Evolutionary conservation across 2,329 filamentous ascomycete genomes (phyloP).

Genomic region (Blumeria graminis): DNA sequence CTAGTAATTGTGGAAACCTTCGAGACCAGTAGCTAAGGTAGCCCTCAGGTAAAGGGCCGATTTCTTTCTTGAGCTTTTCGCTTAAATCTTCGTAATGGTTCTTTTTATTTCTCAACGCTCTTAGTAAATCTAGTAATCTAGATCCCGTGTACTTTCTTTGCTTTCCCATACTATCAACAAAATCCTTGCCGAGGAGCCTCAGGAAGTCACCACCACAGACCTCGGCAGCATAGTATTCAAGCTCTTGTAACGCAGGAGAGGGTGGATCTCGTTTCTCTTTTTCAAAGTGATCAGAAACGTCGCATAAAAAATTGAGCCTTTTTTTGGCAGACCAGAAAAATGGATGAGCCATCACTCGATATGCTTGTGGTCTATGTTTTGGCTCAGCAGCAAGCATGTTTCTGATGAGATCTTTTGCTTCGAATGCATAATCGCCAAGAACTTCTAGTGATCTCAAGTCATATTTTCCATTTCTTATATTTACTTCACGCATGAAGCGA

Average conservation of each 20-base stretch:
- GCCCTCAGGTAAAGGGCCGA: constrained; percentile 36
- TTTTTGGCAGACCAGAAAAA: constrained; percentile 94
- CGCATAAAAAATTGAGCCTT: constrained; percentile 75
- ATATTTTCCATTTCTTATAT: constrained; percentile 77
- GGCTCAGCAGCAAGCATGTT: constrained; percentile 45
- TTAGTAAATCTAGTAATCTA: constrained; percentile 60
- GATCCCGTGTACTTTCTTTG: constrained; percentile 84
- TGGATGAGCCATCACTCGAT: constrained; percentile 68
- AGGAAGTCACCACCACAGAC: constrained; percentile 55
- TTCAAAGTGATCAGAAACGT: constrained; percentile 91
- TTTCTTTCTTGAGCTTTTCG: constrained; percentile 44
- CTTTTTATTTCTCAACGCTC: constrained; percentile 82
- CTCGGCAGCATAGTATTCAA: constrained; percentile 27
- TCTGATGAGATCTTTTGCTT: constrained; percentile 66
- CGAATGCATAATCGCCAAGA: constrained; percentile 62
- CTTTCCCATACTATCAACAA: constrained; percentile 75
- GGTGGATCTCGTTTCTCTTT: constrained; percentile 71
- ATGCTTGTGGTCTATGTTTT: constrained; percentile 40
- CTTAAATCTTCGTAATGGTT: constrained; percentile 97
- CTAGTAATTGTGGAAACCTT: constrained; percentile 40
- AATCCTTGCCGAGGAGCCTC: constrained; percentile 47
- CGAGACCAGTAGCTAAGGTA: constrained; percentile 46
- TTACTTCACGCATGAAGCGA: constrained; percentile 86
- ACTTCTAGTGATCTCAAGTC: constrained; percentile 46
- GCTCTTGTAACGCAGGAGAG: constrained; percentile 36